Base-by-base conservation (phyloP, 768 basidiomycete genomes). In the Pulveroboletus sp. region DNA sequence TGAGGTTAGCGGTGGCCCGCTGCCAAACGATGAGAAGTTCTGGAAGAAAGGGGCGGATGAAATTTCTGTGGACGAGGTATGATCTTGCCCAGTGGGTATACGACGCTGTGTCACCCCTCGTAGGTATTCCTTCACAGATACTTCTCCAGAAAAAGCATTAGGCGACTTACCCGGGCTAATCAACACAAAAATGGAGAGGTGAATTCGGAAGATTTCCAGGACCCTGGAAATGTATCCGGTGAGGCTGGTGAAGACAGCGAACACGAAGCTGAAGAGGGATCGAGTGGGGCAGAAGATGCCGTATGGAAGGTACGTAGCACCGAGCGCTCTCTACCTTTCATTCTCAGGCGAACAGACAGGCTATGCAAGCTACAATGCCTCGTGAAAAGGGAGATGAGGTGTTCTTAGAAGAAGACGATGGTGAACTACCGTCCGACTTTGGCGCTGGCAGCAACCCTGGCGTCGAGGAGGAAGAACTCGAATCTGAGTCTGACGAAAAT, bases 61-160 rank as follows among this genome's bases (percentile, higher is more conserved):
- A 44, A 78, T 98, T 5, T 88, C 92, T 0, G 91, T 83, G 15
- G 94, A 98, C 63, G 89, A 95, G 75, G 85, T 89, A 76, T 17
- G 48, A 46, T 32, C 45, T 14, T 14, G 8, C 24, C 17, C 11
- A 2, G 15, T 5, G 31, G 21, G 14, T 30, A 3, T 36, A 18
- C 7, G 3, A 36, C 21, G 35, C 24, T 43, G 44, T 47, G 46
- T 55, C 32, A 54, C 47, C 1, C 21, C 2, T 26, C 10, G 30
- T 48, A 91, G 91, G 60, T 89, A 30, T 97, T 97, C 76, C 96
- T 93, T 73, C 85, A 97, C 67, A 83, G 83, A 58, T 97, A 82
- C 72, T 97, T 96, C 65, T 76, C 81, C 9, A 76, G 75, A 58
- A 93, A 90, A 68, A 72, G 79, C 30, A 77, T 78, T 58, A 75